phyloP scores from a whole-genome alignment of 768 basidiomycete genomes.

The Termitomyces sp. region DNA sequence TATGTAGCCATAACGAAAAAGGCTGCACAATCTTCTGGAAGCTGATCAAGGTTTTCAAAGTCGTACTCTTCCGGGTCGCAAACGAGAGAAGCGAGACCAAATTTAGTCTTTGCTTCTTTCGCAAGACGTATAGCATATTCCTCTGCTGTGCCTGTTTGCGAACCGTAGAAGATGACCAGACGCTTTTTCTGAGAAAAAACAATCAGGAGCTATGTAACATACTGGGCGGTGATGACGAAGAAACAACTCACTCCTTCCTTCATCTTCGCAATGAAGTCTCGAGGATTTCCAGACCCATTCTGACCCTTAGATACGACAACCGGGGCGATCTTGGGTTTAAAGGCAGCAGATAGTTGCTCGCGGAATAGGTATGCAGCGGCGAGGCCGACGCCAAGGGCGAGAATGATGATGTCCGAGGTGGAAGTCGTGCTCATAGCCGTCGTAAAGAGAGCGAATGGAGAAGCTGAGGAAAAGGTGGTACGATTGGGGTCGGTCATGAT shows the following conservation, averaged over 20 bases:
- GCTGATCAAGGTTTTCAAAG: constrained; percentile 89
- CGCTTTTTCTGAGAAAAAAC: constrained; percentile 81
- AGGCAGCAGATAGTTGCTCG: constrained; percentile 68
- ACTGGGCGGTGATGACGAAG: neutral
- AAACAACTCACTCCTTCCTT: constrained; percentile 71
- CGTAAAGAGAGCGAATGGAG: constrained; percentile 25
- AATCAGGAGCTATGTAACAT: neutral
- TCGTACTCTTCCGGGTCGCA: constrained; percentile 99
- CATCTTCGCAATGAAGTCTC: constrained; percentile 94
- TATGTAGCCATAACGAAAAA: constrained; percentile 99
- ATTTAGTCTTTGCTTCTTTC: constrained; percentile 96
- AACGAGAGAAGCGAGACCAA: constrained; percentile 91
- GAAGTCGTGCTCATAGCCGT: constrained; percentile 53
- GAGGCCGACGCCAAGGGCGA: constrained; percentile 68
- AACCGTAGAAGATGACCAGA: constrained; percentile 95
- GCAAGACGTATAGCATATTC: constrained; percentile 97
- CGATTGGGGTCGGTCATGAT: constrained; percentile 30
- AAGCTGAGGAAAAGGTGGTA: constrained; percentile 35
- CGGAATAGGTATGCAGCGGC: constrained; percentile 81
- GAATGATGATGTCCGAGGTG: constrained; percentile 67
- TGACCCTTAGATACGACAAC: constrained; percentile 36
- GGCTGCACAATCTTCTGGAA: constrained; percentile 82
- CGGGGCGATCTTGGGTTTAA: constrained; percentile 56
- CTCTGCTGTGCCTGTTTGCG: constrained; percentile 97
- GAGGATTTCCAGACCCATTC: constrained; percentile 80